Evolutionary conservation across 2,329 filamentous ascomycete species (phyloP).

Genomic region (Pseudogymnoascus sp.): DNA sequence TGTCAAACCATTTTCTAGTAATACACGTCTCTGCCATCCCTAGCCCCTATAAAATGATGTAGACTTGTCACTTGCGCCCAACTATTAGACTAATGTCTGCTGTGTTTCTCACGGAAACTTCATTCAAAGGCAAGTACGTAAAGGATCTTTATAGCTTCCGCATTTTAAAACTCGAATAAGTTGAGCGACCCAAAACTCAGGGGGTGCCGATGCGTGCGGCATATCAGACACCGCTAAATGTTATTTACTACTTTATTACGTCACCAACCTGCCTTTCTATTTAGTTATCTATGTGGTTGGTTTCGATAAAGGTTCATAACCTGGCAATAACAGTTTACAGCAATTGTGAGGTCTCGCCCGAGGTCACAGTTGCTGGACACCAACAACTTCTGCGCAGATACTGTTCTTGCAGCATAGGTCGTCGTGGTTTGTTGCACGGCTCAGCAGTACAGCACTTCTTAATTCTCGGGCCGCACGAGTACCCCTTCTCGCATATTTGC

Average conservation of each 20-base stretch:
- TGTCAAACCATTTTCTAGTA: neutral
- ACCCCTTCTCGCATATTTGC: neutral
- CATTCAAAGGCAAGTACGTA: neutral
- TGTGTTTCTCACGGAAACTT: neutral
- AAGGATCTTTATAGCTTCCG: neutral
- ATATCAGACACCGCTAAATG: neutral
- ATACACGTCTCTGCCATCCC: neutral
- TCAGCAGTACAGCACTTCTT: neutral
- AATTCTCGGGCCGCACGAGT: neutral
- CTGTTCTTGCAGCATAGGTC: neutral
- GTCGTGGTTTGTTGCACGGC: neutral
- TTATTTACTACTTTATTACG: too few species aligned
- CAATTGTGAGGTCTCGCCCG: neutral
- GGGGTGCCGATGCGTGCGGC: neutral
- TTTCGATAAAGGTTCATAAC: neutral
- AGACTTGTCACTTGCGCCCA: neutral
- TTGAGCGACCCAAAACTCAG: neutral
- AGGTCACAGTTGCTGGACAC: neutral
- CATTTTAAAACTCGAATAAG: neutral
- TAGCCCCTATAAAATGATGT: neutral
- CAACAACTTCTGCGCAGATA: neutral
- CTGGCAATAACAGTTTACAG: neutral
- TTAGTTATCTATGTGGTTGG: neutral
- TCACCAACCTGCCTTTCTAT: neutral
- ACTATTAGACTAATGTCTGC: neutral